A percentile compares a stretch with the other conserved stretches of the same genome.
Conservation (phyloP, 306 rosid species). For the Acmispon strigosus region DNA sequence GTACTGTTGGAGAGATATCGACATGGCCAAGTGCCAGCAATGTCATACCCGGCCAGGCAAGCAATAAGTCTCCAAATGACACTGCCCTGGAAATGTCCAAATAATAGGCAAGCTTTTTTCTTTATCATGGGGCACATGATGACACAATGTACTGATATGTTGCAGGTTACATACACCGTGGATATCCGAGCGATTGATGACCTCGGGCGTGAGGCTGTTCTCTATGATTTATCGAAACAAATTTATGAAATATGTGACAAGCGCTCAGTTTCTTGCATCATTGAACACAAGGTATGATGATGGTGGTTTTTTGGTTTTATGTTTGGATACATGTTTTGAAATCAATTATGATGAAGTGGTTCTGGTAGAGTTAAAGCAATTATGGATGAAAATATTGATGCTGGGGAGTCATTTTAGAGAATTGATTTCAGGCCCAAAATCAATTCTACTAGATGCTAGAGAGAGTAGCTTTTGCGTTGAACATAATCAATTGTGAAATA, state of each 20-base stretch:
- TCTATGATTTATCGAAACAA: constrained; percentile 62
- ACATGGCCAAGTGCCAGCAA: constrained; percentile 99
- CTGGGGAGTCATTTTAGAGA: too few relatives aligned
- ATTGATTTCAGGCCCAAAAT: too few relatives aligned
- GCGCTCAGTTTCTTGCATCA: constrained; percentile 77
- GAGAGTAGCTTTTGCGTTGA: too few relatives aligned
- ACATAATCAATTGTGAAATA: too few relatives aligned
- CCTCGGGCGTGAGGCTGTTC: constrained; percentile 76
- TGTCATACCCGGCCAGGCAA: constrained; percentile 98
- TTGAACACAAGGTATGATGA: constrained; percentile 70
- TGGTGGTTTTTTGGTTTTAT: neutral
- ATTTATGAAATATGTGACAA: constrained; percentile 71
- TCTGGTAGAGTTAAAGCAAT: too few relatives aligned
- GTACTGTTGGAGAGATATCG: constrained; percentile 95
- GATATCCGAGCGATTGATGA: constrained; percentile 89
- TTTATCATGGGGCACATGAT: neutral
- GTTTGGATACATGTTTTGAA: too few relatives aligned
- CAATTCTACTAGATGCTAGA: too few relatives aligned
- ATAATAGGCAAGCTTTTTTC: constrained; percentile 4
- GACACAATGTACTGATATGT: constrained; percentile 12
- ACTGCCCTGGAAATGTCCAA: constrained; percentile 7
- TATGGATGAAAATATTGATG: too few relatives aligned
- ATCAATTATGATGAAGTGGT: too few relatives aligned
- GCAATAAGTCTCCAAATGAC: constrained; percentile 27
- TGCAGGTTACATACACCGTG: constrained; percentile 81